Percentiles rank a stretch among this genome's conserved stretches.
These are phyloP conservation scores for Ciborinia camelliae DNA, from an alignment of 2,329 filamentous ascomycete genomes.

Conservation along the genomic window DNA sequence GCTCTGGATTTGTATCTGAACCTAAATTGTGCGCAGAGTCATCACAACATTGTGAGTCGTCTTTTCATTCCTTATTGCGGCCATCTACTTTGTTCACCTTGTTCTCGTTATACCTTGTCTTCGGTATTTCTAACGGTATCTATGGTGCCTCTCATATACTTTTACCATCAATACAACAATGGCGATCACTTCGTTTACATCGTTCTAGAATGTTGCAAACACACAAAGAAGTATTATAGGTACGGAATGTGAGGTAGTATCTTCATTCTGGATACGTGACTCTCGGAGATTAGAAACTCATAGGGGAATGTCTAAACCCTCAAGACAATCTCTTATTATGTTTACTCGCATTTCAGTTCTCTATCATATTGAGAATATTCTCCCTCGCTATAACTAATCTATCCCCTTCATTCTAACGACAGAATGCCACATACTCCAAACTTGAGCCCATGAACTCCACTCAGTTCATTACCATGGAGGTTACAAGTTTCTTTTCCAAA, in stretches of 20 bases:
- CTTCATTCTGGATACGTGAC: neutral
- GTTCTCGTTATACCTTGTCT: too few relatives aligned
- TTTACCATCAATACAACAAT: neutral
- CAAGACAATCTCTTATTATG: neutral
- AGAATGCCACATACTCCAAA: neutral
- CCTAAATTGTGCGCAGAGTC: too few relatives aligned
- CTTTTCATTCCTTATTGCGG: too few relatives aligned
- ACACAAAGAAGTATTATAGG: neutral
- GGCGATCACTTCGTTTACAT: neutral
- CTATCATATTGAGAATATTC: neutral
- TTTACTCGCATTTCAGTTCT: neutral
- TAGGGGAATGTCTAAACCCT: neutral
- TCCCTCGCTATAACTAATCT: neutral
- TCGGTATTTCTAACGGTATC: too few relatives aligned
- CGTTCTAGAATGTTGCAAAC: neutral
- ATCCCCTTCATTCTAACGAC: neutral
- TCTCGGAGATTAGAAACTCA: neutral
- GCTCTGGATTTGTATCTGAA: too few relatives aligned
- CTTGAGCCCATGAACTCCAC: neutral
- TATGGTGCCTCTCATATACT: too few relatives aligned
- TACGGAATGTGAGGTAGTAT: neutral
- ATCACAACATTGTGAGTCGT: too few relatives aligned
- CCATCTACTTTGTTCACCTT: too few relatives aligned
- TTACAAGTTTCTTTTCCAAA: neutral
- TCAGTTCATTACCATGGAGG: too few relatives aligned